Evolutionary conservation across 345 rosid species (phyloP).

Genomic region (Eucalyptus curtisii): DNA sequence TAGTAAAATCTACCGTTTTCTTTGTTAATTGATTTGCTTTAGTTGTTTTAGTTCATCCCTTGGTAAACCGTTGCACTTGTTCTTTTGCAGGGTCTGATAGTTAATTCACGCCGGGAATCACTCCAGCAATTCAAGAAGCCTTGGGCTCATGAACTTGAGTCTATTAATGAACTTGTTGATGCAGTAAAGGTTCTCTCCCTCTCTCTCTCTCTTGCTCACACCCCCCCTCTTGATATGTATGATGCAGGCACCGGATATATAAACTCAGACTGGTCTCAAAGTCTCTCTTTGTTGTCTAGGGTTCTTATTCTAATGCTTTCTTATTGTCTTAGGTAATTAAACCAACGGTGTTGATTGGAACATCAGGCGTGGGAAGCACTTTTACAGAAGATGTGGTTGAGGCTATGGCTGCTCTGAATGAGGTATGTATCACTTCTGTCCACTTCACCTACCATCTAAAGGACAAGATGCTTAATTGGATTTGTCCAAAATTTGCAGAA

Average conservation of each 20-base stretch:
- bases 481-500: slow-evolving; percentile 26
- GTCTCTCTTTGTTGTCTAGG: background rate
- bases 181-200: slow-evolving; percentile 55
- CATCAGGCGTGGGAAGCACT: slow-evolving; percentile 86
- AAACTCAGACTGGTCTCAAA: background rate
- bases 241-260: background rate
- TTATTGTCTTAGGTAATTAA: slow-evolving; percentile 49
- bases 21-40: background rate
- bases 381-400: slow-evolving; percentile 86
- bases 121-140: slow-evolving; percentile 96
- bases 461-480: background rate
- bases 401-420: slow-evolving; percentile 77
- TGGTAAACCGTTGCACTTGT: background rate
- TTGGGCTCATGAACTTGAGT: slow-evolving; percentile 89
- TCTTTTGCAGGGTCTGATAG: slow-evolving; percentile 72
- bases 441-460: background rate
- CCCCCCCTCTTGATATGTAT: background rate
- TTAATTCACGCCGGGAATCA: slow-evolving; percentile 66
- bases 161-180: slow-evolving; percentile 45
- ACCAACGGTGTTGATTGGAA: slow-evolving; percentile 91
- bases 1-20: background rate
- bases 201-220: background rate
- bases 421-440: slow-evolving; percentile 24
- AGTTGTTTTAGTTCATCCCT: background rate
- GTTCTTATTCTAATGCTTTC: background rate